These are phyloP conservation scores for Ceriops zippeliana DNA, from an alignment of 345 rosid species.

Conservation along the genomic window DNA sequence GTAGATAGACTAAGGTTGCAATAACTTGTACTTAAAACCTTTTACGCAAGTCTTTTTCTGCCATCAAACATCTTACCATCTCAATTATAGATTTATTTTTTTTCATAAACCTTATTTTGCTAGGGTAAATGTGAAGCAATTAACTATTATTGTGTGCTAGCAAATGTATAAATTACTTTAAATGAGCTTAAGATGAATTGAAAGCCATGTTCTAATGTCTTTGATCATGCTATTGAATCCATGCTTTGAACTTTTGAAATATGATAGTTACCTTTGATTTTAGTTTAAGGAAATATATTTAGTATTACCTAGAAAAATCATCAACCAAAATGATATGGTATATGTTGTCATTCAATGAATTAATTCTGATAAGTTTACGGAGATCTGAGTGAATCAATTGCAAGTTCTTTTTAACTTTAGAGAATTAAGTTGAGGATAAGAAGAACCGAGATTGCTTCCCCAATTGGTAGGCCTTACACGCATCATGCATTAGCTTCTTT, in stretches of 20 bases:
- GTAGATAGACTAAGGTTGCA: background rate
- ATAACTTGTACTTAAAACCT: background rate
- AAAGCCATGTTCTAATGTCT: background rate
- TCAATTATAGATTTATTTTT: background rate
- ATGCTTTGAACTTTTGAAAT: too few species aligned
- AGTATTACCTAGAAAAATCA: too few species aligned
- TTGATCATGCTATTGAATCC: too few species aligned
- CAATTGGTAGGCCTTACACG: background rate
- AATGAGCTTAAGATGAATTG: background rate
- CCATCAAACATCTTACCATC: background rate
- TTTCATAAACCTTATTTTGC: background rate
- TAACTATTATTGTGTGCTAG: background rate
- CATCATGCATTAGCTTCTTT: background rate
- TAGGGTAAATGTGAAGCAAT: background rate
- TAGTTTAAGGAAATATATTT: too few species aligned
- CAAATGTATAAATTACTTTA: background rate
- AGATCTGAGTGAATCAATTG: too few species aligned
- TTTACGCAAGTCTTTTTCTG: background rate
- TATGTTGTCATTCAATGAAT: too few species aligned
- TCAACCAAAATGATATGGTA: too few species aligned
- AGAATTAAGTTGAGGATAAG: background rate
- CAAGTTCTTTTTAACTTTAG: too few species aligned
- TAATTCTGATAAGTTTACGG: too few species aligned
- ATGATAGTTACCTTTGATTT: too few species aligned
- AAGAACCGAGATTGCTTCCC: background rate